A percentile compares a stretch with the other conserved stretches of the same genome.
Evolutionary conservation across 441 rosid species (phyloP).

Genomic region (Gossypium gossypioides): DNA sequence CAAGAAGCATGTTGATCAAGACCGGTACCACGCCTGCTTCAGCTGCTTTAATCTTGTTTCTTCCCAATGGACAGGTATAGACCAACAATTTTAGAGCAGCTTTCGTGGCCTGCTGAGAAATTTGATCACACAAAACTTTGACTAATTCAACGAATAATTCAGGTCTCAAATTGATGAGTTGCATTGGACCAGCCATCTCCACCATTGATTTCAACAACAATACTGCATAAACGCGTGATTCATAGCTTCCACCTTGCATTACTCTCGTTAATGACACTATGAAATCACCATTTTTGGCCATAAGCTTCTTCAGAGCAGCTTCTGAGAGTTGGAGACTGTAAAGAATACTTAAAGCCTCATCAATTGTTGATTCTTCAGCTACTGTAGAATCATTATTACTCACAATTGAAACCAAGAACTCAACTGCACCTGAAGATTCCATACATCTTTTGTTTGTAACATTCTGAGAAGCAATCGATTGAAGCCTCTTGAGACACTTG

Average conservation of each 20-base stretch:
- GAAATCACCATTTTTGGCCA: slow-evolving; percentile 35
- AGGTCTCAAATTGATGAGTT: slow-evolving; percentile 27
- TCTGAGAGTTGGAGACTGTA: slow-evolving; percentile 51
- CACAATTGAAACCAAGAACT: slow-evolving; percentile 43
- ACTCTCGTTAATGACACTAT: slow-evolving; percentile 39
- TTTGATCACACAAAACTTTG: slow-evolving; percentile 42
- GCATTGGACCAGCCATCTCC: slow-evolving; percentile 54
- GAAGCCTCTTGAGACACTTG: slow-evolving; percentile 40
- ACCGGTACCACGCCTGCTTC: slow-evolving; percentile 49
- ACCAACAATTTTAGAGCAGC: slow-evolving; percentile 49
- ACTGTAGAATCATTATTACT: slow-evolving; percentile 8
- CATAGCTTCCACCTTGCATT: slow-evolving; percentile 55
- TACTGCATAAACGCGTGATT: slow-evolving; percentile 62
- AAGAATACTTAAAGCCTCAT: slow-evolving; percentile 56
- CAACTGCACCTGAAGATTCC: slow-evolving; percentile 62
- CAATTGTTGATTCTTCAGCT: slow-evolving; percentile 17
- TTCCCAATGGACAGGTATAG: slow-evolving; percentile 46
- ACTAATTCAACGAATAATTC: slow-evolving; percentile 44
- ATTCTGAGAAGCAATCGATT: slow-evolving; percentile 43
- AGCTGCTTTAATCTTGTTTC: slow-evolving; percentile 55
- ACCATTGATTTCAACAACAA: slow-evolving; percentile 47
- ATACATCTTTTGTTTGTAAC: slow-evolving; percentile 51
- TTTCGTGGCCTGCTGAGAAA: slow-evolving; percentile 59
- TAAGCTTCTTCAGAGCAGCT: slow-evolving; percentile 41
- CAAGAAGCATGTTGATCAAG: slow-evolving; percentile 56